Conservation (phyloP, 2,329 filamentous ascomycete genomes). For the Lecanicillium sp. region DNA sequence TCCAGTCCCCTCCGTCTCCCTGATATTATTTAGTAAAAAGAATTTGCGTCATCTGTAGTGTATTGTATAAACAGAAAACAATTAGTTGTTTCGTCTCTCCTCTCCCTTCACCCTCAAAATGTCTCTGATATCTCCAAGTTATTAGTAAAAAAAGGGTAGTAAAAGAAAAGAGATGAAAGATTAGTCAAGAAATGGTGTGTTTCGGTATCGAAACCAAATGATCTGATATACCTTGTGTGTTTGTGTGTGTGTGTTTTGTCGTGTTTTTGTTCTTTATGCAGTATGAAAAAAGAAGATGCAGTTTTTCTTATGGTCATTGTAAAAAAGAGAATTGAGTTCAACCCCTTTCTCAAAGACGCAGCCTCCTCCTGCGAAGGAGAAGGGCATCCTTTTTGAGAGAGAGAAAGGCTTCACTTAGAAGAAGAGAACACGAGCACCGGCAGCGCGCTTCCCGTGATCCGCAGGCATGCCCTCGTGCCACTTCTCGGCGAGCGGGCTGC, state of each 20-base stretch:
- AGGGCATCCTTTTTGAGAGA: too few species aligned
- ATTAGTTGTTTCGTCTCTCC: too few species aligned
- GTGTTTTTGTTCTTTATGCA: not conserved
- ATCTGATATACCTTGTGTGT: not conserved
- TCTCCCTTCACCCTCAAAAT: too few species aligned
- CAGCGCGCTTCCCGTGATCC: conserved; percentile 3
- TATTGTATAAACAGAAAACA: not conserved
- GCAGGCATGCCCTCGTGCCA: conserved; percentile 17
- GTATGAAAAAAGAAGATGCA: not conserved
- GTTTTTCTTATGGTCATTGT: too few species aligned
- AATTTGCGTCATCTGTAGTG: not conserved
- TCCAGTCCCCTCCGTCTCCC: not conserved
- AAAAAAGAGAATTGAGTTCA: not conserved
- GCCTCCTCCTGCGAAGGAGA: too few species aligned
- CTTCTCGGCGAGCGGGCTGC: conserved; percentile 24
- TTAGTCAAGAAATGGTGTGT: not conserved
- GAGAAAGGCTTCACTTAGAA: not conserved
- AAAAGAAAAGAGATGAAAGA: not conserved
- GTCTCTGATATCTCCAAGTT: not conserved
- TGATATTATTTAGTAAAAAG: not conserved
- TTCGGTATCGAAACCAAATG: not conserved
- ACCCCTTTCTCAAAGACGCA: too few species aligned
- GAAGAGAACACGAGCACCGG: not conserved
- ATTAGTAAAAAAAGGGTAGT: not conserved
- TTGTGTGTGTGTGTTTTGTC: not conserved